These are phyloP conservation scores for Xanthoceras sorbifolium DNA, from an alignment of 345 rosid genomes.

Conservation along the genomic window DNA sequence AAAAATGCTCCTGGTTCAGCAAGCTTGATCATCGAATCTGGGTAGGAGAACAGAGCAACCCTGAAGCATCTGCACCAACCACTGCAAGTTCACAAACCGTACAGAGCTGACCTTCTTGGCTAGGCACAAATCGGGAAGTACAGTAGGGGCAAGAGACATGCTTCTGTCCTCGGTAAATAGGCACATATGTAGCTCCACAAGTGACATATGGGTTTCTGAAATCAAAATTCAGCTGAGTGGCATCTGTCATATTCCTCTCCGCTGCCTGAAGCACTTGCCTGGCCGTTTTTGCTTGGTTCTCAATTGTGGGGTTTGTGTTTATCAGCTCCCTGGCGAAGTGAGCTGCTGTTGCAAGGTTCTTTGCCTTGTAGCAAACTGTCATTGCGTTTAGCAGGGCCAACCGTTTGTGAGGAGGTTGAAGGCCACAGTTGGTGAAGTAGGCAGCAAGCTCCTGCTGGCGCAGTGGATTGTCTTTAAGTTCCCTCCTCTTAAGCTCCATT, in stretches of 20 bases:
- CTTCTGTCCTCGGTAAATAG: conserved; percentile 92
- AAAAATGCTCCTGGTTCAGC: conserved; percentile 10
- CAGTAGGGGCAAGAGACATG: conserved; percentile 87
- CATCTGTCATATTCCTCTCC: conserved; percentile 77
- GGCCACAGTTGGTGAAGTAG: conserved; percentile 93
- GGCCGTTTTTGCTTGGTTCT: conserved; percentile 76
- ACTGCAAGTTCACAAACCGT: conserved; percentile 78
- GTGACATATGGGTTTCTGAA: conserved; percentile 90
- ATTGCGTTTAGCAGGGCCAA: conserved; percentile 79
- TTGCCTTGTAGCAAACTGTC: conserved; percentile 76
- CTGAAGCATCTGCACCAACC: conserved; percentile 92
- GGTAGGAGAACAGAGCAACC: conserved; percentile 86
- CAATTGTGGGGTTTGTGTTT: conserved; percentile 77
- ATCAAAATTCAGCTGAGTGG: conserved; percentile 70
- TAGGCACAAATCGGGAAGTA: conserved; percentile 71
- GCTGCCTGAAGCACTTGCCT: conserved; percentile 84
- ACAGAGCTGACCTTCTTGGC: conserved; percentile 74
- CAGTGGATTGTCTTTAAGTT: conserved; percentile 59
- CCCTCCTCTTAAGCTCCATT: conserved; percentile 88
- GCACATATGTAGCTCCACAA: conserved; percentile 91
- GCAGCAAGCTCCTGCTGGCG: conserved; percentile 98
- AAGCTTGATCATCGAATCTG: conserved; percentile 57
- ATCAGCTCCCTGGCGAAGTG: conserved; percentile 79
- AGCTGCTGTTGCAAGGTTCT: conserved; percentile 75
- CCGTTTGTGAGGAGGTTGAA: conserved; percentile 80